A percentile compares a stretch with the other conserved stretches of the same genome.
Conservation (phyloP, 495 filamentous ascomycete species). For the Penicillium salamii region DNA sequence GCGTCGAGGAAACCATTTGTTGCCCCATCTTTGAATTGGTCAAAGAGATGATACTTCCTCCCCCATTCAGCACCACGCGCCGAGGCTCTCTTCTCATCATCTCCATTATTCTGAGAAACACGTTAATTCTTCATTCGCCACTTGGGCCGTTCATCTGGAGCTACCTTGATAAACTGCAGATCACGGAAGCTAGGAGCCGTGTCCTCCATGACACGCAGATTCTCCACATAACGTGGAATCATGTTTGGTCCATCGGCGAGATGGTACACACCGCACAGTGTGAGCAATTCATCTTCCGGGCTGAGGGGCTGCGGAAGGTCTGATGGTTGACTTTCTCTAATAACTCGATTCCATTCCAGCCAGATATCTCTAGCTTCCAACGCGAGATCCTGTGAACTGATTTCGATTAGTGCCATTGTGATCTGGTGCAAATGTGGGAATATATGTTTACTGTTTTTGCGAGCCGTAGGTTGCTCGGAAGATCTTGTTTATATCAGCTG, state of each 20-base stretch:
- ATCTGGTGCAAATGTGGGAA: no score
- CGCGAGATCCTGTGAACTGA: slow-evolving; percentile 14
- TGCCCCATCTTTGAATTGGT: slow-evolving; percentile 10
- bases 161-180: slow-evolving; percentile 17
- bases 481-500: slow-evolving; percentile 19
- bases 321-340: slow-evolving; percentile 3
- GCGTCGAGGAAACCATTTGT: slow-evolving; percentile 18
- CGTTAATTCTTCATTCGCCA: no score
- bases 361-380: slow-evolving; percentile 13
- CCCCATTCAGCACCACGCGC: slow-evolving; percentile 10
- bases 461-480: slow-evolving; percentile 14
- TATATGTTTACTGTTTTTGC: slow-evolving; percentile 5
- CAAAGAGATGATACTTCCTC: slow-evolving; percentile 14
- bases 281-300: slow-evolving; percentile 15
- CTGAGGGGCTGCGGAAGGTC: slow-evolving; percentile 11
- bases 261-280: slow-evolving; percentile 12
- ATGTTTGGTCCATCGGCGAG: slow-evolving; percentile 13
- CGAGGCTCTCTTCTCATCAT: slow-evolving; percentile 7
- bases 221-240: slow-evolving; percentile 13
- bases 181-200: slow-evolving; percentile 14
- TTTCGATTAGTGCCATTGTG: background rate
- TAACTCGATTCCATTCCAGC: slow-evolving; percentile 11
- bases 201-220: slow-evolving; percentile 12
- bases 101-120: slow-evolving; percentile 4
- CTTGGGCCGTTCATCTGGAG: no score